These are phyloP conservation scores for Giardia muris DNA, from an alignment of 208 protist species.

Conservation along the genomic window DNA sequence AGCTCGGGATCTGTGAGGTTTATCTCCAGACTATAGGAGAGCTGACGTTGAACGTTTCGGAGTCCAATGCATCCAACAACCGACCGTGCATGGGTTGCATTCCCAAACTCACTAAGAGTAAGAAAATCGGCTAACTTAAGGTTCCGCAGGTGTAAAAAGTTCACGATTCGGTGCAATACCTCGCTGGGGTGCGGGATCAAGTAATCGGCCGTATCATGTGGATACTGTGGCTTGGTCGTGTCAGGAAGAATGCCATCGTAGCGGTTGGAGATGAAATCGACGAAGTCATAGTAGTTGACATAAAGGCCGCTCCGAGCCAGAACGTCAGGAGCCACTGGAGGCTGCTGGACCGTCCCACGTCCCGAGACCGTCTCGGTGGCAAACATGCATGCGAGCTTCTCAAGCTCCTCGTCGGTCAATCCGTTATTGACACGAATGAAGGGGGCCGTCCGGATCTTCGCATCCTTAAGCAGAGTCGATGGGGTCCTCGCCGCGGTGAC, in stretches of 20 bases:
- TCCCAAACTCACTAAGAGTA: neutral
- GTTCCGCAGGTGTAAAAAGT: neutral
- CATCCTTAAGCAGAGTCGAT: neutral
- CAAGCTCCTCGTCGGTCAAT: neutral
- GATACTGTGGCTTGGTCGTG: no score
- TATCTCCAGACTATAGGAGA: slow-evolving; percentile 2
- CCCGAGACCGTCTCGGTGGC: neutral
- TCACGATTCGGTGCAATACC: neutral
- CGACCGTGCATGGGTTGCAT: neutral
- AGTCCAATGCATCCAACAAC: neutral
- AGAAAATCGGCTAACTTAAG: neutral
- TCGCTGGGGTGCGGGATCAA: neutral
- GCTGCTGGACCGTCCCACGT: neutral
- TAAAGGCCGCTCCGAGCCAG: neutral
- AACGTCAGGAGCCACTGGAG: neutral
- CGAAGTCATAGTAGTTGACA: slow-evolving; percentile 1
- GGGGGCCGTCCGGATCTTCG: neutral
- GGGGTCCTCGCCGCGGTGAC: neutral
- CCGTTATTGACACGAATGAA: slow-evolving; percentile 10
- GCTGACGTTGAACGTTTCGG: neutral
- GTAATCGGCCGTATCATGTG: neutral
- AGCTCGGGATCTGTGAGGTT: neutral
- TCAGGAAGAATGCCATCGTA: neutral
- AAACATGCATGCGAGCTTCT: neutral
- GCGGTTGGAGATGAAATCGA: neutral